Conservation (phyloP, 768 basidiomycete genomes). For the Termitomyces sp. region DNA sequence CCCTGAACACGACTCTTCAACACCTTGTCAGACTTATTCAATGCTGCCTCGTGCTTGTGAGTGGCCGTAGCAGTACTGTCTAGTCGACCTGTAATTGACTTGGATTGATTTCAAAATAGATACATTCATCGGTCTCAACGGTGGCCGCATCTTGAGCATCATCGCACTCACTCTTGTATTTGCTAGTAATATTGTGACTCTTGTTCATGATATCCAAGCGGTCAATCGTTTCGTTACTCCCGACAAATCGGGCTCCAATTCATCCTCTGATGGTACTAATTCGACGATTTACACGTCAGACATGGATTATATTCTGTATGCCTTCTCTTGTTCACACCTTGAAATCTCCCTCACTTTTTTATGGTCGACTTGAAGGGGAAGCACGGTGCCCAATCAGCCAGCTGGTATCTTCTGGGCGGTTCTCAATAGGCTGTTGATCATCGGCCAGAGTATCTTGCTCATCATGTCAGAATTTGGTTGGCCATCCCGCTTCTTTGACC, state of each 20-base stretch:
- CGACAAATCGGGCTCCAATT: constrained; percentile 26
- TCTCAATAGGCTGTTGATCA: constrained; percentile 81
- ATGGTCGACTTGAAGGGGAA: constrained; percentile 37
- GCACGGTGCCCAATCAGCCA: constrained; percentile 87
- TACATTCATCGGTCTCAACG: constrained; percentile 76
- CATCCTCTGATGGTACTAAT: constrained; percentile 3
- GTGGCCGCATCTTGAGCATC: constrained; percentile 74
- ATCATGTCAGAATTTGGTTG: constrained; percentile 82
- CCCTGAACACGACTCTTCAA: neutral
- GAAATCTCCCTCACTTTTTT: neutral
- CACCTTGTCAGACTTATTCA: neutral
- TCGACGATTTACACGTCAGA: constrained; percentile 34
- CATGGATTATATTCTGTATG: constrained; percentile 78
- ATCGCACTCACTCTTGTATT: constrained; percentile 78
- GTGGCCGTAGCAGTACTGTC: neutral
- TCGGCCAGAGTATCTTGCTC: constrained; percentile 79
- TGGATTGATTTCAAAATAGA: constrained; percentile 25
- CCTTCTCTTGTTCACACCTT: constrained; percentile 10
- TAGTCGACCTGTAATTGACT: neutral
- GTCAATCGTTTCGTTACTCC: constrained; percentile 61
- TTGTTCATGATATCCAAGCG: constrained; percentile 71
- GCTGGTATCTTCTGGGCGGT: constrained; percentile 93
- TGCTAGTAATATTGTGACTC: constrained; percentile 69
- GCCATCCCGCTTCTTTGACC: constrained; percentile 74
- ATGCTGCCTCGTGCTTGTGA: constrained; percentile 23